phyloP scores from a whole-genome alignment of 2,329 filamentous ascomycete species.

The Neonectria coccinea region DNA sequence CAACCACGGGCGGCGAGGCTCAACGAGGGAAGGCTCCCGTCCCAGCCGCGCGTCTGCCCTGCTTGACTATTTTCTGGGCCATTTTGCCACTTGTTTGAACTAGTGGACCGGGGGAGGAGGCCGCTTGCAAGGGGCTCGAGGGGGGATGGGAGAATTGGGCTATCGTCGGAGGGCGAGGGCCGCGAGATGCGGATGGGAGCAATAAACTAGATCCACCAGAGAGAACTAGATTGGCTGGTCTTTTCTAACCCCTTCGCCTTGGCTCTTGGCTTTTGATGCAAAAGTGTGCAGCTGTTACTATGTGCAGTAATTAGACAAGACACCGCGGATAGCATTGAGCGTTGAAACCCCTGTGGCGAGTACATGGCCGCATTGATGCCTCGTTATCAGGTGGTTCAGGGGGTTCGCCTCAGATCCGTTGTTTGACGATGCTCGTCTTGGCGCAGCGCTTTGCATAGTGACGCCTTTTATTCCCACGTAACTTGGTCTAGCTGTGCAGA shows the following conservation, averaged over 20 bases:
- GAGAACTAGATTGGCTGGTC: no score
- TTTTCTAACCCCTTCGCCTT: background rate
- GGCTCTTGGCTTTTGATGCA: background rate
- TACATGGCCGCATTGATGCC: slow-evolving; percentile 6
- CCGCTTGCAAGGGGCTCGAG: slow-evolving; percentile 8
- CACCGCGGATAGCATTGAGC: background rate
- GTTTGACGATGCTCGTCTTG: slow-evolving; percentile 1
- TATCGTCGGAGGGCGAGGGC: no score
- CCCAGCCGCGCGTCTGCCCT: slow-evolving; percentile 22
- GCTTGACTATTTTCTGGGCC: background rate
- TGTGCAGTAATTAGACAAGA: no score
- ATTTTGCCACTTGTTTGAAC: background rate
- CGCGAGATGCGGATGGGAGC: background rate
- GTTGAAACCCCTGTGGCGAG: background rate
- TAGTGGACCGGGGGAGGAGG: slow-evolving; percentile 1
- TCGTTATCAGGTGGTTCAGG: slow-evolving; percentile 23
- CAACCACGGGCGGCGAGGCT: background rate
- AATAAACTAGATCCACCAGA: background rate
- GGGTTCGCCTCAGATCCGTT: background rate
- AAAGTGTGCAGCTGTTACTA: background rate
- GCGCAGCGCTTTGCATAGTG: background rate
- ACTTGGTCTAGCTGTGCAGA: background rate
- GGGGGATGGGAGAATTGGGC: background rate
- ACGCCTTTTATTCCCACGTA: background rate
- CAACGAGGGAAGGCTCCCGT: slow-evolving; percentile 19